Evolutionary conservation across 805 yeast species (phyloP), one percentile per base, ranked within the genome.

Genomic region (Lipomyces yamanashiensis): DNA sequence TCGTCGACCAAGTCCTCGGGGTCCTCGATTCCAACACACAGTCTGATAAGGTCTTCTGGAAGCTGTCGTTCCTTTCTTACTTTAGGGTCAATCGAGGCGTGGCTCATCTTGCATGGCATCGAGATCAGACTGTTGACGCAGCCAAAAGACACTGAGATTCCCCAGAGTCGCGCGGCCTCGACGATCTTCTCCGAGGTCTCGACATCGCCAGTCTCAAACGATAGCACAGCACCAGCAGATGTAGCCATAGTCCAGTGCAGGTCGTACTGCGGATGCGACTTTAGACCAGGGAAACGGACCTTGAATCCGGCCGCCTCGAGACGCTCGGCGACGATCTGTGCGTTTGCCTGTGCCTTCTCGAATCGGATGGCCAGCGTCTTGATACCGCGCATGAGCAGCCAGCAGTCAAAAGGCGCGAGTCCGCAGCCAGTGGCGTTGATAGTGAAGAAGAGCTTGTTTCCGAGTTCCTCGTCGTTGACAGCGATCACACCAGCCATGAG

Each of bases 401-500:
- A 93, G 41, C 87, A 88, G 74, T 92, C 98, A 74, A 91, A 91
- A 8, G 98, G 98, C 5, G 96, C 85, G 56, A 92, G 82, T 1
- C 97, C 98, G 64, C 92, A 85, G 7, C 98, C 98, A 8, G 92
- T 87, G 39, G 97, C 86, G 76, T 93, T 93, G 74, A 92, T 88
- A 37, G 89, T 88, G 74, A 84, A 88, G 74, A 83, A 90, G 12
- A 93, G 71, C 50, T 84, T 79, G 59, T 89, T 87, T 17, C 92
- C 93, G 52, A 92, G 77, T 59, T 83, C 81, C 28, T 82, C 77
- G 57, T 80, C 81, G 66, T 87, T 82, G 34, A 88, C 85, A 28
- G 96, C 96, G 62, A 92, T 79, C 15, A 89, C 86, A 62, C 98
- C 98, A 28, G 97, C 97, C 98, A 92, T 92, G 71, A 92, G 85